phyloP scores from a whole-genome alignment of 805 yeast species.

The Kodamaea fukazawae region DNA sequence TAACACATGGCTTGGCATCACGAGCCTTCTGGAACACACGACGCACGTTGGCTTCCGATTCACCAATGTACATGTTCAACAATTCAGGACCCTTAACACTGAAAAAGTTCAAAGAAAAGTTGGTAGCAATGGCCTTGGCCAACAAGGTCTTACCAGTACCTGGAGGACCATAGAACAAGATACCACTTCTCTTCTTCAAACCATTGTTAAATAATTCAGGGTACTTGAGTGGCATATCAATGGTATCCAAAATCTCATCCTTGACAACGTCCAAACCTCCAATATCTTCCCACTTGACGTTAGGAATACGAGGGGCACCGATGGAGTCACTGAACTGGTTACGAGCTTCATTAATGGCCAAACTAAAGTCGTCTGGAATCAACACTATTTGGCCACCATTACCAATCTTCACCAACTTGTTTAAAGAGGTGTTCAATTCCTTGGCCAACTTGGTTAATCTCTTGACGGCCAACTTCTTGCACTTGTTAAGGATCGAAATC shows the following conservation, averaged over 20 bases:
- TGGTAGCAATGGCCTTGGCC: slow-evolving; percentile 96
- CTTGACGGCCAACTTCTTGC: slow-evolving; percentile 56
- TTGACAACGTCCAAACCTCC: slow-evolving; percentile 92
- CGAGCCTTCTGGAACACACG: slow-evolving; percentile 91
- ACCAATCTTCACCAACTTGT: slow-evolving; percentile 40
- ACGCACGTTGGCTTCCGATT: slow-evolving; percentile 95
- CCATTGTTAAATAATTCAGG: slow-evolving; percentile 89
- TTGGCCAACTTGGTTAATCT: slow-evolving; percentile 40
- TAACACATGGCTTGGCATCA: slow-evolving; percentile 96
- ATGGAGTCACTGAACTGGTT: slow-evolving; percentile 88
- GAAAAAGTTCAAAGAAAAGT: slow-evolving; percentile 89
- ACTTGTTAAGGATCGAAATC: slow-evolving; percentile 61
- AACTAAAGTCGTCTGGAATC: slow-evolving; percentile 60
- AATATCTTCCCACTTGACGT: slow-evolving; percentile 95
- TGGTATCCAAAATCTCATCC: slow-evolving; percentile 90
- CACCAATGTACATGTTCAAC: slow-evolving; percentile 97
- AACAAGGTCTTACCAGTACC: slow-evolving; percentile 96
- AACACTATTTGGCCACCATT: slow-evolving; percentile 55
- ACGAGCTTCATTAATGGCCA: slow-evolving; percentile 76
- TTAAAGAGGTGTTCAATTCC: slow-evolving; percentile 15
- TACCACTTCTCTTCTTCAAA: slow-evolving; percentile 90
- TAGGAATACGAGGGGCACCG: slow-evolving; percentile 95
- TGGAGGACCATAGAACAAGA: slow-evolving; percentile 95
- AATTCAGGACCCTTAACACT: slow-evolving; percentile 97
- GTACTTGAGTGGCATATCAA: slow-evolving; percentile 91